phyloP scores from a whole-genome alignment of 2,329 filamentous ascomycete genomes.

The Alternaria hordeiaustralica region DNA sequence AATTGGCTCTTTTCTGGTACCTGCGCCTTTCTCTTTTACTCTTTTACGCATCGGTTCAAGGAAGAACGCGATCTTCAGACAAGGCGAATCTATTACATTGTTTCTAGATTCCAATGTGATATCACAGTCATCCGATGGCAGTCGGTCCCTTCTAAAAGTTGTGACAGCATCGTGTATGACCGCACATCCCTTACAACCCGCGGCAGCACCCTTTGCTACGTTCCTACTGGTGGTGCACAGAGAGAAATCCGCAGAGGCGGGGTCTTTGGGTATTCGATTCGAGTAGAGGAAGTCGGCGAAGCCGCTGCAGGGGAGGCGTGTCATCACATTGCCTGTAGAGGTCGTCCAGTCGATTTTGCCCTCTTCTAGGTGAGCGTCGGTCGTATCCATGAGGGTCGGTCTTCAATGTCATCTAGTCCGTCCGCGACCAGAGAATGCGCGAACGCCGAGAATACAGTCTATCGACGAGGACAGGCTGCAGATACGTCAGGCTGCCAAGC shows the following conservation, averaged over 20 bases:
- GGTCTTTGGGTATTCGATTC: background rate
- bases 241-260: background rate
- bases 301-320: background rate
- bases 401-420: too few relatives aligned
- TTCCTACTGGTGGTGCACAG: background rate
- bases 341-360: too few relatives aligned
- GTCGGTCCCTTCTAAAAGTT: background rate
- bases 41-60: background rate
- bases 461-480: background rate
- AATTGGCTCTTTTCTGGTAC: background rate
- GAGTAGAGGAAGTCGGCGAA: background rate
- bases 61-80: background rate
- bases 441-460: too few relatives aligned
- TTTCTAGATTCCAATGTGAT: rapidly evolving
- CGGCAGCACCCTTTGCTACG: background rate
- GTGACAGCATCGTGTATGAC: background rate
- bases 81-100: rapidly evolving
- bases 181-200: background rate
- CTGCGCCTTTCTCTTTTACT: background rate
- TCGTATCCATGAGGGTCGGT: too few relatives aligned
- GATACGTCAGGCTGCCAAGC: too few relatives aligned
- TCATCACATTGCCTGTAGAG: too few relatives aligned
- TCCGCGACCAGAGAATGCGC: too few relatives aligned
- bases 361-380: too few relatives aligned
- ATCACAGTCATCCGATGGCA: background rate